Evolutionary conservation across 2,329 filamentous ascomycete genomes (phyloP).

Genomic region (Aspergillus puulaauensis): DNA sequence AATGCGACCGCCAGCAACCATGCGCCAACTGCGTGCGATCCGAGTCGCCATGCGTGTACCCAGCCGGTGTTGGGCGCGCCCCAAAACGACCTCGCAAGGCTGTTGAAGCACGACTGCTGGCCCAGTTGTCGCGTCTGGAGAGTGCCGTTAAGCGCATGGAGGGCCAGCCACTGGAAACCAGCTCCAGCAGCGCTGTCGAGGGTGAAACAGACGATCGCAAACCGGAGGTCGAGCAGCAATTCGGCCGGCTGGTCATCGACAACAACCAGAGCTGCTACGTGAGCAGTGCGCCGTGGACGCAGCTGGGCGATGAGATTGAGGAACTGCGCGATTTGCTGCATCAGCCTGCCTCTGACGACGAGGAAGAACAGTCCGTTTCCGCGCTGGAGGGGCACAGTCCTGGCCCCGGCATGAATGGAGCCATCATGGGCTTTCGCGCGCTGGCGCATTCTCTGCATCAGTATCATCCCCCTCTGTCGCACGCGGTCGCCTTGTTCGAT

Average conservation of each 20-base stretch:
- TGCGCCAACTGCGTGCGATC: conserved; percentile 47
- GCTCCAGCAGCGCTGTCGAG: not conserved
- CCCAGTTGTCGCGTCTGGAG: conserved; percentile 55
- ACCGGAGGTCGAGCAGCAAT: conserved; percentile 34
- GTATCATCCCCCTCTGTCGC: conserved; percentile 48
- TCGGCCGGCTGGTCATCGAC: conserved; percentile 60
- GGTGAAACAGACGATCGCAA: conserved; percentile 21
- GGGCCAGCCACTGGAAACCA: conserved; percentile 19
- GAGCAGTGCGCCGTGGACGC: conserved; percentile 63
- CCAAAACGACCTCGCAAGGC: conserved; percentile 15
- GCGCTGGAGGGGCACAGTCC: conserved; percentile 53
- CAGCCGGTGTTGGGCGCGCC: conserved; percentile 23
- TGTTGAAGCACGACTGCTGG: conserved; percentile 40
- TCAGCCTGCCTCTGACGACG: conserved; percentile 28
- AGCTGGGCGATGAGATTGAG: conserved; percentile 60
- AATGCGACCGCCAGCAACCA: conserved; percentile 43
- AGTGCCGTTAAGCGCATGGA: conserved; percentile 58
- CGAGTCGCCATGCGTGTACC: conserved; percentile 35
- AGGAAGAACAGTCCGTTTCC: conserved; percentile 18
- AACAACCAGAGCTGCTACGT: conserved; percentile 61
- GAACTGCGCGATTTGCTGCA: conserved; percentile 59
- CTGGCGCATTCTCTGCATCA: conserved; percentile 51
- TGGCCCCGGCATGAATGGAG: conserved; percentile 48
- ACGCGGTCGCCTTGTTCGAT: conserved; percentile 16
- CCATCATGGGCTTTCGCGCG: conserved; percentile 49